Base-by-base conservation (phyloP, 495 filamentous ascomycete species). In the Aspergillus steynii region DNA sequence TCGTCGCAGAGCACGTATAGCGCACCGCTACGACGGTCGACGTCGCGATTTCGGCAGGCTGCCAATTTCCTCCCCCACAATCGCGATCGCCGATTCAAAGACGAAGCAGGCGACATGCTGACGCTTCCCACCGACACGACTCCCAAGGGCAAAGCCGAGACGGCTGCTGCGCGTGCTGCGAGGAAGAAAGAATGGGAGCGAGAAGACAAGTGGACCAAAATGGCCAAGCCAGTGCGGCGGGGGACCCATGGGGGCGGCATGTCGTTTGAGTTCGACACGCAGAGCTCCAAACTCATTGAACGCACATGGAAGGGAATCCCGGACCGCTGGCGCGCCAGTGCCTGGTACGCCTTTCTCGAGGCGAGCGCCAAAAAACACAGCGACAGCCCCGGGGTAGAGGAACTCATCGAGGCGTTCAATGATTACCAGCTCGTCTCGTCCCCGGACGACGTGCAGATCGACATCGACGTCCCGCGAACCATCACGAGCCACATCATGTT, bases 401-500 rank as follows among this genome's bases (percentile, higher is more conserved):
- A 92, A 49, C 82, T 99, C 20, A 86, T 90, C 37, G 78, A 81
- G 34, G 82, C 82, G 15, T 91, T 88, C 73, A 80, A 90, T 65
- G 83, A 87, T 56, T 83, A 91, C 31, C 85, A 92, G 58, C 80
- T 88, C 8, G 73, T 87, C 50, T 84, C 85, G 42, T 96, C 89
- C 5, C 87, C 92, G 0, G 95, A 99, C 68, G 95, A 99, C 69
- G 88, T 94, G 7, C 95, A 99, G 70, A 99, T 99, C 64, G 95
- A 99, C 72, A 86, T 97, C 29, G 95, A 99, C 68, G 94, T 99
- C 47, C 95, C 95, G 0, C 86, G 95, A 52, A 99, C 95, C 7
- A 96, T 99, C 70, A 93, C 86, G 68, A 88, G 90, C 63, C 95
- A 99, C 74, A 94, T 99, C 68, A 97, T 99, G 96, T 99, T 99